These are phyloP conservation scores for Phytophthora cajani DNA, from an alignment of 352 stramenopile genomes.

Conservation along the genomic window DNA sequence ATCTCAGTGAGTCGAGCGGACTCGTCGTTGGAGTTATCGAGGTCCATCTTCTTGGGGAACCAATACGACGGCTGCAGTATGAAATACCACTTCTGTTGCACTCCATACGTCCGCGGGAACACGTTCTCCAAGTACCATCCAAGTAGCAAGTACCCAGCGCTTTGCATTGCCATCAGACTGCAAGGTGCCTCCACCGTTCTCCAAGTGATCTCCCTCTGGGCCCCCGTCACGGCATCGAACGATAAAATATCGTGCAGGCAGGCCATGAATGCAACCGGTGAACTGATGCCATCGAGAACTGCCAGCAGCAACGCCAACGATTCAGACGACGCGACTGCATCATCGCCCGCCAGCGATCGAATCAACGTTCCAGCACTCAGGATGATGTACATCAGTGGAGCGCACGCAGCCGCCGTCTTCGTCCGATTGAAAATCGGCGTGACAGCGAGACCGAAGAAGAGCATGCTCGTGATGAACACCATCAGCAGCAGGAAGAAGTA, in stretches of 20 bases:
- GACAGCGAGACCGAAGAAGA: conserved; percentile 75
- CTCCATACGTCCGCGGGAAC: conserved; percentile 91
- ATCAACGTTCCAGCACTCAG: conserved; percentile 62
- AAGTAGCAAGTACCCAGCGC: conserved; percentile 87
- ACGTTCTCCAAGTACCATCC: conserved; percentile 95
- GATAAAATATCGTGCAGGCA: conserved; percentile 57
- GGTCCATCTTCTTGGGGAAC: conserved; percentile 36
- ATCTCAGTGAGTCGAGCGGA: conserved; percentile 35
- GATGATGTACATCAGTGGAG: conserved; percentile 73
- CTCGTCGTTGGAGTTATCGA: conserved; percentile 16
- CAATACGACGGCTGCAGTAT: conserved; percentile 88
- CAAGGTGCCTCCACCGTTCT: conserved; percentile 51
- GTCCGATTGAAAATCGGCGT: conserved; percentile 78
- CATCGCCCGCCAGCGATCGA: conserved; percentile 56
- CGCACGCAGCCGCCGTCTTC: conserved; percentile 68
- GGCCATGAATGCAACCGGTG: conserved; percentile 77
- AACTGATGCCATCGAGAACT: conserved; percentile 62
- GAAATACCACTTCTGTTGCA: conserved; percentile 95
- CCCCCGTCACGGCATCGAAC: conserved; percentile 52
- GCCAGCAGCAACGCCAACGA: conserved; percentile 38
- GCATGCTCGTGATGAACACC: conserved; percentile 65
- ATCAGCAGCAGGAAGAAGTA: conserved; percentile 74
- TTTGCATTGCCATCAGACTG: conserved; percentile 82
- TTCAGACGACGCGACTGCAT: conserved; percentile 49
- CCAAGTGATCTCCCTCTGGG: conserved; percentile 55